Evolutionary conservation across 768 basidiomycete species (phyloP).

Genomic region (Mycena kentingensis): DNA sequence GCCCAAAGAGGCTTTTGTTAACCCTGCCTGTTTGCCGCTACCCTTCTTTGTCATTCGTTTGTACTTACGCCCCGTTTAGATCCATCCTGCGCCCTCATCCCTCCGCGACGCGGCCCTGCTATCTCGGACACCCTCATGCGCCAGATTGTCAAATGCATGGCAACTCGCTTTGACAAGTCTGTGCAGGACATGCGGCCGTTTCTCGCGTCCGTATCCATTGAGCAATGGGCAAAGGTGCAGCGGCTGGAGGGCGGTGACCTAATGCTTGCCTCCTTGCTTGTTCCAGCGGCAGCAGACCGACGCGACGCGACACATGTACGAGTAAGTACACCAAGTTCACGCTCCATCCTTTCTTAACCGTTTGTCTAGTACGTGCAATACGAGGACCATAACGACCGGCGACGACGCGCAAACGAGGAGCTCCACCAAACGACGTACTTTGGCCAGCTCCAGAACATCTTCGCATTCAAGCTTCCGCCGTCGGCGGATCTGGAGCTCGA

Average conservation of each 20-base stretch:
- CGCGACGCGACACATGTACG: constrained; percentile 30
- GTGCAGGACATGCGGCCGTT: neutral
- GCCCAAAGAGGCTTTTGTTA: neutral
- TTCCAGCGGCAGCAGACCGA: constrained; percentile 10
- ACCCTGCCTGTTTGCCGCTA: constrained; percentile 1
- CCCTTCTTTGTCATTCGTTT: neutral
- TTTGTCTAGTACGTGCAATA: constrained; percentile 20
- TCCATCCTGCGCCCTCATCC: constrained; percentile 14
- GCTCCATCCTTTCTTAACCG: neutral
- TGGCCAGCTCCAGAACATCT: constrained; percentile 30
- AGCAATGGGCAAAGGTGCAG: constrained; percentile 26
- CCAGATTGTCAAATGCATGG: constrained; percentile 6
- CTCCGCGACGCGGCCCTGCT: neutral
- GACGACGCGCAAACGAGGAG: neutral
- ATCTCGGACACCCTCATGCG: neutral
- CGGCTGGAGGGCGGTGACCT: constrained; percentile 26
- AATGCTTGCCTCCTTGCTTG: constrained; percentile 14
- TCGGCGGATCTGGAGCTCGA: constrained; percentile 6
- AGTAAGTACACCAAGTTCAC: constrained; percentile 16
- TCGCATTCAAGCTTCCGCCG: constrained; percentile 14
- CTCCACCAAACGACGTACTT: constrained; percentile 9
- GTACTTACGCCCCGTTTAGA: neutral
- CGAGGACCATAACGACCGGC: constrained; percentile 24
- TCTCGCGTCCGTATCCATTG: constrained; percentile 1
- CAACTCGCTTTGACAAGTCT: constrained; percentile 7